Evolutionary conservation across 1,284 basidiomycete genomes (phyloP), one percentile per base, ranked within the genome.

Genomic region (Exobasidium rhododendri): DNA sequence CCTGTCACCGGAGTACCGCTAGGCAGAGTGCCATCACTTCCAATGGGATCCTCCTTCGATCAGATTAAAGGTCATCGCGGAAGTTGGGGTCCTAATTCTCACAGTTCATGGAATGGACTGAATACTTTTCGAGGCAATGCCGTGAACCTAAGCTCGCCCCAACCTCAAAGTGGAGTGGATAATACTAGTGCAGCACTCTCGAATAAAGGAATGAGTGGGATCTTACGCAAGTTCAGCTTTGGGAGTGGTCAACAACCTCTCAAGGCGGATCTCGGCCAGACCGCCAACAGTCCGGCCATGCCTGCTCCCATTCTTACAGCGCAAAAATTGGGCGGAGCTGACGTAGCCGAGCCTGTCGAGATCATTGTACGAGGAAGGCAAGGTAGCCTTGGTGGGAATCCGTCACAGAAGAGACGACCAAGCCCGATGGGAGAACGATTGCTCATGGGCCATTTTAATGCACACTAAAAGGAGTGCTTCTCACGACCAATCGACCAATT

Each of bases 371-470:
- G 47, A 6, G 47, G 47, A 24, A 20, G 47, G n/a, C 47, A 50
- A 50, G 26, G 13, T 50, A 50, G 47, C 24, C 10, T 40, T 10
- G 47, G 20, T 24, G 20, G 47, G 4, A 50, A 28, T 28, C 24
- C 47, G 4, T 14, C 14, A 24, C 47, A 17, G 13, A 70, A 70
- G 66, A 62, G 73, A 49, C 66, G 67, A 61, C 73, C 73, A 1
- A 75, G 73, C 61, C 73, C 73, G 1, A 75, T 75, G 73, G 70
- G 73, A 17, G 73, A 75, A 61, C 61, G 73, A n/a, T 56, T 75
- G 24, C 60, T 75, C 10, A 75, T 75, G 73, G 73, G 73, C 28
- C 73, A 75, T 61, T 71, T 72, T 31, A 72, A 66, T 29, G 70
- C 69, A 17, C 68, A 70, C 53, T 73, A 46, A 59, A 50, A 4